Percentiles rank a stretch among this genome's conserved stretches.
phyloP scores from a whole-genome alignment of 208 protist genomes.

The Wallacemonas collosoma region DNA sequence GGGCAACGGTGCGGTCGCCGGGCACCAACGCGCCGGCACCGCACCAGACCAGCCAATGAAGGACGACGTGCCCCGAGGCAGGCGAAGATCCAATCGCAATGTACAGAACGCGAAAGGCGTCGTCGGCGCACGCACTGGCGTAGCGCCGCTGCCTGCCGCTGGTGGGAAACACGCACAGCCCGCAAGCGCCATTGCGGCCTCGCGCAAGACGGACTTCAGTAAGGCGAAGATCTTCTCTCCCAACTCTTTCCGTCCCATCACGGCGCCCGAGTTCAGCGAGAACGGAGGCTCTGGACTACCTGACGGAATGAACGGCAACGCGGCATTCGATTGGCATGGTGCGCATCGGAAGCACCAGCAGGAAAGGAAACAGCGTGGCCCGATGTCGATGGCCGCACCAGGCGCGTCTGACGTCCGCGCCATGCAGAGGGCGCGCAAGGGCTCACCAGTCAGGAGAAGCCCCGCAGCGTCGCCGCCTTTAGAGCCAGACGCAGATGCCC shows the following conservation, averaged over 20 bases:
- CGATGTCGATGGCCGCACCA: constrained; percentile 1
- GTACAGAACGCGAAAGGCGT: background rate
- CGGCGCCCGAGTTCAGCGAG: constrained; percentile 45
- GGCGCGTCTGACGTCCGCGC: background rate
- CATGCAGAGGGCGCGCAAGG: constrained; percentile 2
- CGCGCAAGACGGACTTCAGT: constrained; percentile 49
- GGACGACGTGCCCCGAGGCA: background rate
- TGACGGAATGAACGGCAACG: background rate
- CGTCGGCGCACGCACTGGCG: background rate
- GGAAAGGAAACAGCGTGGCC: background rate
- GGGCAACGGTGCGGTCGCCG: constrained; percentile 12
- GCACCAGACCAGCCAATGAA: constrained; percentile 48
- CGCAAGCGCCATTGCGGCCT: constrained; percentile 3
- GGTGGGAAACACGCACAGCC: background rate
- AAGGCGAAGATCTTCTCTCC: constrained; percentile 61
- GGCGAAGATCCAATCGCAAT: background rate
- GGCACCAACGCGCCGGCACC: constrained; percentile 69
- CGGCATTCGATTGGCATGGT: constrained; percentile 9
- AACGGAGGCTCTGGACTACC: background rate
- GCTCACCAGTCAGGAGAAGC: background rate
- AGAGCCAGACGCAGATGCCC: background rate
- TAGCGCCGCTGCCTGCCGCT: too few species aligned
- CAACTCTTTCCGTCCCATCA: constrained; percentile 71
- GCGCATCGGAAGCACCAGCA: constrained; percentile 8
- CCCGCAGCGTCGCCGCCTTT: too few species aligned